Conservation (phyloP, 208 protist species). For the Leishmania turanica region DNA sequence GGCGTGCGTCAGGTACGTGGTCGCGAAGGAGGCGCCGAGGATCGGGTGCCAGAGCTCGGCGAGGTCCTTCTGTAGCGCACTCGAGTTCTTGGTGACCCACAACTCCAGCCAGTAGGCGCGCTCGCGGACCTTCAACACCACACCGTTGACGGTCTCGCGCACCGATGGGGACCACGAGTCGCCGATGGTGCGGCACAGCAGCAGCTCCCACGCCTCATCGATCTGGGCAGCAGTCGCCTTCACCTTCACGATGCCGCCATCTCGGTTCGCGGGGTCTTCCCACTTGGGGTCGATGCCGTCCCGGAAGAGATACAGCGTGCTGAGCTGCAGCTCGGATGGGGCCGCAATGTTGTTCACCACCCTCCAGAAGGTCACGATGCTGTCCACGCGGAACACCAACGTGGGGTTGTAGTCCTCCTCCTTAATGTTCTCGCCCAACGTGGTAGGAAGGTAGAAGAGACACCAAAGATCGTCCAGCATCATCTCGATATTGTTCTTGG, state of each 20-base stretch:
- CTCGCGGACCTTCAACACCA: conserved; percentile 81
- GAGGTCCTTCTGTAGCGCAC: conserved; percentile 66
- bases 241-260: conserved; percentile 86
- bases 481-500: conserved; percentile 53
- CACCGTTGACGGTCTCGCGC: conserved; percentile 77
- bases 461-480: conserved; percentile 79
- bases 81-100: conserved; percentile 76
- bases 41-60: conserved; percentile 56
- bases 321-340: conserved; percentile 69
- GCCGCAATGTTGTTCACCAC: conserved; percentile 94
- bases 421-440: conserved; percentile 60
- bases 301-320: conserved; percentile 95
- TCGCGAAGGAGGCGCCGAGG: conserved; percentile 57
- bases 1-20: conserved; percentile 64
- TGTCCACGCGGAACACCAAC: conserved; percentile 80
- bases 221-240: conserved; percentile 44
- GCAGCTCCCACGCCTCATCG: conserved; percentile 81
- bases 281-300: conserved; percentile 96
- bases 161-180: conserved; percentile 78
- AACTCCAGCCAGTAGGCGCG: conserved; percentile 76
- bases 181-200: conserved; percentile 82
- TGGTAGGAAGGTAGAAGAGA: conserved; percentile 74
- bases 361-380: conserved; percentile 86
- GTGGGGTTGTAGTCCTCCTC: conserved; percentile 83
- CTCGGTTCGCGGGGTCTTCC: conserved; percentile 93